Conservation (phyloP, 2,329 filamentous ascomycete genomes). For the Botrytis cinerea region DNA sequence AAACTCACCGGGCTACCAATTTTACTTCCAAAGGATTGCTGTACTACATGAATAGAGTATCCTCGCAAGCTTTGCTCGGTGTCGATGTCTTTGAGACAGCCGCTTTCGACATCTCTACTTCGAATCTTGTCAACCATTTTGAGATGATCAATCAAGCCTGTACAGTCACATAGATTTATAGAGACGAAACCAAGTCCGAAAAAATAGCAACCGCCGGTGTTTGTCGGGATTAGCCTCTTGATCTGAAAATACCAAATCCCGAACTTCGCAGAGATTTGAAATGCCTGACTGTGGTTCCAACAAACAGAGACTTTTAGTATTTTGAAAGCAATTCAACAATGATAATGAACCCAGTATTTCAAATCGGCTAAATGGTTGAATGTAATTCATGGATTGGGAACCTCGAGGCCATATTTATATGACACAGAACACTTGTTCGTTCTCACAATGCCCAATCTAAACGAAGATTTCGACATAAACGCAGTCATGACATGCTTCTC, state of each 20-base stretch:
- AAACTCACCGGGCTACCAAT: slow-evolving; percentile 4
- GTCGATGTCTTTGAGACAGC: background rate
- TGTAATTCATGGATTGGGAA: background rate
- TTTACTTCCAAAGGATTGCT: background rate
- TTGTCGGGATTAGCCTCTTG: background rate
- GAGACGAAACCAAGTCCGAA: background rate
- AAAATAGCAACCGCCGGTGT: background rate
- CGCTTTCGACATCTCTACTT: background rate
- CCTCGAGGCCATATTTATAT: background rate
- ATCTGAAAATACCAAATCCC: background rate
- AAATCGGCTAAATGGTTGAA: background rate
- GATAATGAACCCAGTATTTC: background rate
- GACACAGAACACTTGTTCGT: background rate
- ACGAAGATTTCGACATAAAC: background rate
- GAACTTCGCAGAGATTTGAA: background rate
- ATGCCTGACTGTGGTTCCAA: background rate
- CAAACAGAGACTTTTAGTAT: background rate
- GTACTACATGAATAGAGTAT: background rate
- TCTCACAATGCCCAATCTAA: background rate
- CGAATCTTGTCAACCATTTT: background rate
- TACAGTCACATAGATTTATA: background rate
- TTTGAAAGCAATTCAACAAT: background rate
- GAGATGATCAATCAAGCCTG: background rate
- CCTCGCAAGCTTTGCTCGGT: background rate
- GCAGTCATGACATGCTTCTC: slow-evolving; percentile 4